Base-by-base conservation (phyloP, 2,329 filamentous ascomycete species). In the Myriosclerotinia curreyana region DNA sequence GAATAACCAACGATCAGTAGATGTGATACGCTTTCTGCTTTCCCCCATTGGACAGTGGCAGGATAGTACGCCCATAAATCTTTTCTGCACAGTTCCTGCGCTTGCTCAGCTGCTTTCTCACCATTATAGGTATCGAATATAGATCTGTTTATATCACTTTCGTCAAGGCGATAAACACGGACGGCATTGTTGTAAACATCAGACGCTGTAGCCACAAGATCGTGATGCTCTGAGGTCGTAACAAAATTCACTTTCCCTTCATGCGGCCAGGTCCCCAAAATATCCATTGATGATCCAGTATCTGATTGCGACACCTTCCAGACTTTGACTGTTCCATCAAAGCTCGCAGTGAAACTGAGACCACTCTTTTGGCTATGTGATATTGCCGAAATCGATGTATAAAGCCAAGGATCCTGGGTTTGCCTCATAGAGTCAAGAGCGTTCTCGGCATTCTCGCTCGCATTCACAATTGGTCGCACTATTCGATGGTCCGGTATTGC, bases 191-290 rank as follows among this genome's bases (percentile, higher is more conserved):
- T 76, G 2, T 79, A 76, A 0, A 84, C 81, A 64, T 87, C 85
- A 6, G 83, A 80, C 1, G 83, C 85, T 0, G 85, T 86, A 1
- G 86, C 86, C 0, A 88, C 81, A 49, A 81, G 77, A 4, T 80
- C 79, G 5, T 75, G 73, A 44, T 73, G 64, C 17, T 68, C 64
- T 15, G 84, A 85, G 3, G 80, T 79, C 7, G 81, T 77, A 0
- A 88, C 85, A 64, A 88, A 88, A 70, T 88, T 87, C 62, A 88
- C 85, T 42, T 82, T 83, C 14, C 82, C 83, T 0, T 76, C 73
- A 68, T 88, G 85, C 5, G 72, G 66, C 85, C 86, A 88, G 0
- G 81, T 85, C 28, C 78, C 80, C 1, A 77, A 59, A 3, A 75
- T 70, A 0, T 72, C 71, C 81, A 86, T 83, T 3, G 66, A 65